phyloP scores from a whole-genome alignment of 2,329 filamentous ascomycete genomes.

The Leptographium wingfieldii region DNA sequence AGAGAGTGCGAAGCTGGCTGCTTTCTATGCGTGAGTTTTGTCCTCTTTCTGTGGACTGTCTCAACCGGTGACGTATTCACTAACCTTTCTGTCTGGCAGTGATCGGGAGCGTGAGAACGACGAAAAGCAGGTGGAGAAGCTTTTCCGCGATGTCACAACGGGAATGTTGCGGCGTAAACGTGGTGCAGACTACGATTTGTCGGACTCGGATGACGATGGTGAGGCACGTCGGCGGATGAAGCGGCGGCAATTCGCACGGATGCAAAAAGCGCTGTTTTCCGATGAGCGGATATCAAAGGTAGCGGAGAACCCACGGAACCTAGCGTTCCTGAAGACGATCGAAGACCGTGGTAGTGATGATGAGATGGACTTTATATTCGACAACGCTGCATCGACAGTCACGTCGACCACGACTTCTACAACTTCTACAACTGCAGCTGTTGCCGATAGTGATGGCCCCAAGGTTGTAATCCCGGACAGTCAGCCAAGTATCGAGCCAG shows the following conservation, averaged over 20 bases:
- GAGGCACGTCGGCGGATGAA: conserved; percentile 69
- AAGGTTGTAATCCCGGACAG: conserved; percentile 10
- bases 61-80: background rate
- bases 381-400: conserved; percentile 16
- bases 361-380: conserved; percentile 57
- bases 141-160: conserved; percentile 86
- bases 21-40: conserved; percentile 69
- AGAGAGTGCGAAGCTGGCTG: conserved; percentile 71
- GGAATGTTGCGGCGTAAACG: conserved; percentile 77
- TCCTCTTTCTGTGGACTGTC: background rate
- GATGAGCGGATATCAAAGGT: conserved; percentile 89
- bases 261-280: conserved; percentile 75
- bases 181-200: conserved; percentile 69
- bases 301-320: conserved; percentile 75
- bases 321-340: conserved; percentile 81
- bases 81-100: conserved; percentile 26
- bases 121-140: conserved; percentile 77
- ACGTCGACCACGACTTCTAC: conserved; percentile 22
- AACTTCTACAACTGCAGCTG: background rate
- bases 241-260: conserved; percentile 76
- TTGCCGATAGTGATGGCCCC: background rate
- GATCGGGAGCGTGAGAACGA: conserved; percentile 69
- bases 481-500: conserved; percentile 1
- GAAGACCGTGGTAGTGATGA: conserved; percentile 70
- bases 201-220: conserved; percentile 81